These are phyloP conservation scores for Zopfia rhizophila DNA, from an alignment of 2,329 filamentous ascomycete species.

Conservation along the genomic window DNA sequence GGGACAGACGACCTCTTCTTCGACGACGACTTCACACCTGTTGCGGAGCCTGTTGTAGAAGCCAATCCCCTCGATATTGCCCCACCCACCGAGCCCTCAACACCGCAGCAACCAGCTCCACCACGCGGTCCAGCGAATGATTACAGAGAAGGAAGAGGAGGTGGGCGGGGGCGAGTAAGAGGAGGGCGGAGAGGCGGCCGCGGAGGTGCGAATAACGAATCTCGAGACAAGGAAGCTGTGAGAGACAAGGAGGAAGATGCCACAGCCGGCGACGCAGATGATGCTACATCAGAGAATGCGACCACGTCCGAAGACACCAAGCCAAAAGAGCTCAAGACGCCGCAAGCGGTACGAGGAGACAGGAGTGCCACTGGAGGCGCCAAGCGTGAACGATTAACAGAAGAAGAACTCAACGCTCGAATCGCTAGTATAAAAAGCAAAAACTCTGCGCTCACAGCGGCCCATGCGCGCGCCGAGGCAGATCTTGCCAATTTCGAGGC, in stretches of 20 bases:
- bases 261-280: slow-evolving; percentile 24
- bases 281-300: slow-evolving; percentile 21
- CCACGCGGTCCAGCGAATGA: slow-evolving; percentile 40
- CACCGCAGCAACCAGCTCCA: slow-evolving; percentile 30
- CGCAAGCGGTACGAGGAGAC: slow-evolving; percentile 46
- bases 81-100: slow-evolving; percentile 32
- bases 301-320: slow-evolving; percentile 11
- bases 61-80: slow-evolving; percentile 32
- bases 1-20: slow-evolving; percentile 63
- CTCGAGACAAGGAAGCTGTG: slow-evolving; percentile 25
- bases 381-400: slow-evolving; percentile 62
- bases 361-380: slow-evolving; percentile 45
- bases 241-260: slow-evolving; percentile 28
- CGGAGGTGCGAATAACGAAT: slow-evolving; percentile 17
- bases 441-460: slow-evolving; percentile 68
- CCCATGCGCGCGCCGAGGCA: slow-evolving; percentile 73
- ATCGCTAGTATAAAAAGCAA: slow-evolving; percentile 71
- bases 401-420: slow-evolving; percentile 70
- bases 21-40: slow-evolving; percentile 62
- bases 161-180: slow-evolving; percentile 20
- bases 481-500: slow-evolving; percentile 72
- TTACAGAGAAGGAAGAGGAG: slow-evolving; percentile 39
- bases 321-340: slow-evolving; percentile 32
- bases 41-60: slow-evolving; percentile 55
- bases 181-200: slow-evolving; percentile 22